phyloP scores from a whole-genome alignment of 1,284 basidiomycete genomes.

The Ustilago bromivora region DNA sequence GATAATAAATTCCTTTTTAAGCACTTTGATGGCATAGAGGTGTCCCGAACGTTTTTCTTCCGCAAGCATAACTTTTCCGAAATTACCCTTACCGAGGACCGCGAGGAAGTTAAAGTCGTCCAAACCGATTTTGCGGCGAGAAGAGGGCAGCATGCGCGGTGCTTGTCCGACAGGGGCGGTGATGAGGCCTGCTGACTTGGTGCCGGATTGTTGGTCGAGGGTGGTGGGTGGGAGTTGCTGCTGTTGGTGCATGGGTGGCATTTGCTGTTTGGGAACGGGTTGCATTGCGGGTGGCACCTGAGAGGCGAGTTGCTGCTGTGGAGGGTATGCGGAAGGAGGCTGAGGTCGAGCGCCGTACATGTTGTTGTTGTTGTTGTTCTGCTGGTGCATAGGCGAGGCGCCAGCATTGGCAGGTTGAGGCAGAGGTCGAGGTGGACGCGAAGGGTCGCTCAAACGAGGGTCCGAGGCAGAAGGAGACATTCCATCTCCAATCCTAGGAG shows the following conservation, averaged over 20 bases:
- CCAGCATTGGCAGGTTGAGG: conserved; percentile 39
- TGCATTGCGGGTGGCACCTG: conserved; percentile 28
- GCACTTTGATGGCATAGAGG: conserved; percentile 98
- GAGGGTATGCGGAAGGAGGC: conserved; percentile 23
- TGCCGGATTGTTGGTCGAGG: conserved; percentile 3
- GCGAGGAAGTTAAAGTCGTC: conserved; percentile 99
- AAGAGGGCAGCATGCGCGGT: conserved; percentile 55
- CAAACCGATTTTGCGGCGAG: conserved; percentile 87
- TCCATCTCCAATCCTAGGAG: conserved; percentile 29
- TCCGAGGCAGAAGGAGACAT: conserved; percentile 25
- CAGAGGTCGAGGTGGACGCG: conserved; percentile 51
- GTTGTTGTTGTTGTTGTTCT: conserved; percentile 20
- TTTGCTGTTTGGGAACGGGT: conserved; percentile 9
- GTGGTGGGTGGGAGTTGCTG: conserved; percentile 19
- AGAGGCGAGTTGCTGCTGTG: conserved; percentile 16
- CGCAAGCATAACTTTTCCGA: conserved; percentile 99
- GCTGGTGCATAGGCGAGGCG: conserved; percentile 35
- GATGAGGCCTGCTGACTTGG: conserved; percentile 18
- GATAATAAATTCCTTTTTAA: conserved; percentile 99
- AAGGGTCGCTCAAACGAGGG: conserved; percentile 31
- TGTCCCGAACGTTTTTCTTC: conserved; percentile 93
- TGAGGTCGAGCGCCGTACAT: conserved; percentile 43
- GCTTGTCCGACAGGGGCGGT: conserved; percentile 18
- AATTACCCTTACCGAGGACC: conserved; percentile 98
- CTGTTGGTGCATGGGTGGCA: conserved; percentile 18